Percentiles rank a stretch among this genome's conserved stretches.
Evolutionary conservation across 805 yeast species (phyloP).

Genomic region (Cyberlindnera japonica): DNA sequence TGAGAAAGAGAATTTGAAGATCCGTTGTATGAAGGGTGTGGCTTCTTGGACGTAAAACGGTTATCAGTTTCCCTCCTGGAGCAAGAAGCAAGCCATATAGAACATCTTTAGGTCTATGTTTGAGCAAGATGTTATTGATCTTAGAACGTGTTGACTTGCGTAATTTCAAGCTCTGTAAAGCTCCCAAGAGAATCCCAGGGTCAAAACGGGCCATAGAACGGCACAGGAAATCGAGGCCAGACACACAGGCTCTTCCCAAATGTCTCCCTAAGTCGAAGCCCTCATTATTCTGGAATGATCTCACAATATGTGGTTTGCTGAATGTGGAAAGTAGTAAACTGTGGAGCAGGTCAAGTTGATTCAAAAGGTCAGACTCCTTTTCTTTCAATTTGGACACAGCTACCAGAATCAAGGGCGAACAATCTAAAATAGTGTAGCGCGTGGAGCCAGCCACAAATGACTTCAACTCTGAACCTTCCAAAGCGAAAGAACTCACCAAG

Average conservation of each 20-base stretch:
- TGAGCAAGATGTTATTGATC: constrained; percentile 52
- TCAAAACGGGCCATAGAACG: constrained; percentile 47
- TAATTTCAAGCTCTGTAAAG: constrained; percentile 60
- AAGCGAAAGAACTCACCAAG: constrained; percentile 64
- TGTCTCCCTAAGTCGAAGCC: constrained; percentile 79
- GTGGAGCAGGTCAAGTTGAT: constrained; percentile 70
- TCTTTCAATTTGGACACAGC: constrained; percentile 62
- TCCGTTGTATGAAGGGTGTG: constrained; percentile 84
- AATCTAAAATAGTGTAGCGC: constrained; percentile 55
- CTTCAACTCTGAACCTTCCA: constrained; percentile 35
- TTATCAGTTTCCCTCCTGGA: constrained; percentile 59
- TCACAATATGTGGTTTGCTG: constrained; percentile 72
- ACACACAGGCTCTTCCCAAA: constrained; percentile 69
- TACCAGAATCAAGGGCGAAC: constrained; percentile 68
- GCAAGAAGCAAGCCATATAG: constrained; percentile 74
- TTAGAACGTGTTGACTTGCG: constrained; percentile 53
- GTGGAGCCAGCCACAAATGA: constrained; percentile 51
- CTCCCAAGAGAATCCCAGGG: constrained; percentile 60
- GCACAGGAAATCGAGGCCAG: constrained; percentile 64
- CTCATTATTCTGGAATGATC: constrained; percentile 64
- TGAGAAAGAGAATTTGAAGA: constrained; percentile 65
- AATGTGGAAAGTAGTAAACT: constrained; percentile 78
- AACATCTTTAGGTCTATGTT: constrained; percentile 48
- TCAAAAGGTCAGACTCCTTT: constrained; percentile 44
- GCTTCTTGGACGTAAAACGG: constrained; percentile 68